Conservation (phyloP, 495 filamentous ascomycete genomes). For the Oleoguttula mirabilis region DNA sequence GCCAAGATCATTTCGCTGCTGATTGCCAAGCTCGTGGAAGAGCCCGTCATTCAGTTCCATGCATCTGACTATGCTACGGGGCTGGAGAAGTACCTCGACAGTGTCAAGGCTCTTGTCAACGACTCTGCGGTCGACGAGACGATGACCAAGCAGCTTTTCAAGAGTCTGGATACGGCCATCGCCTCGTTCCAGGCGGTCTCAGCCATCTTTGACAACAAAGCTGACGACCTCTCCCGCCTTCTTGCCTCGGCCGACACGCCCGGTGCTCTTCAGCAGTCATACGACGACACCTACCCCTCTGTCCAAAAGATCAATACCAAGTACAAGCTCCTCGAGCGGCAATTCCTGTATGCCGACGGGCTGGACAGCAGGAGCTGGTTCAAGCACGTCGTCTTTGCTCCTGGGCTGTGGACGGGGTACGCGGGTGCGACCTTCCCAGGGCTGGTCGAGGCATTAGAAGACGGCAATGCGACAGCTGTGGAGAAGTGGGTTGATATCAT, state of each 20-base stretch:
- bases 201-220: slow-evolving; percentile 40
- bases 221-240: slow-evolving; percentile 41
- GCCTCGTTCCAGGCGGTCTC: slow-evolving; percentile 36
- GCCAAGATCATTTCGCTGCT: slow-evolving; percentile 45
- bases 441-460: slow-evolving; percentile 48
- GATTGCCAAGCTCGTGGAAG: slow-evolving; percentile 31
- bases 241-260: neutral
- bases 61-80: slow-evolving; percentile 32
- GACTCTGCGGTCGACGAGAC: neutral
- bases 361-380: slow-evolving; percentile 51
- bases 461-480: slow-evolving; percentile 31
- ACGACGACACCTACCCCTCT: slow-evolving; percentile 37
- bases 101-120: slow-evolving; percentile 37
- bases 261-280: too few species aligned
- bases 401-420: slow-evolving; percentile 83
- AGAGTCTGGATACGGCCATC: slow-evolving; percentile 37
- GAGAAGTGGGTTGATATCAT: slow-evolving; percentile 28
- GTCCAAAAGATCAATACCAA: slow-evolving; percentile 45
- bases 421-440: slow-evolving; percentile 59
- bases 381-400: slow-evolving; percentile 60
- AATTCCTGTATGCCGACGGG: slow-evolving; percentile 47
- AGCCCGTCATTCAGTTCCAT: slow-evolving; percentile 30
- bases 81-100: slow-evolving; percentile 39
- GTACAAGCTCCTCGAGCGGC: slow-evolving; percentile 50
- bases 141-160: slow-evolving; percentile 25